These are phyloP conservation scores for Malassezia slooffiae DNA, from an alignment of 1,284 basidiomycete genomes.

Conservation along the genomic window DNA sequence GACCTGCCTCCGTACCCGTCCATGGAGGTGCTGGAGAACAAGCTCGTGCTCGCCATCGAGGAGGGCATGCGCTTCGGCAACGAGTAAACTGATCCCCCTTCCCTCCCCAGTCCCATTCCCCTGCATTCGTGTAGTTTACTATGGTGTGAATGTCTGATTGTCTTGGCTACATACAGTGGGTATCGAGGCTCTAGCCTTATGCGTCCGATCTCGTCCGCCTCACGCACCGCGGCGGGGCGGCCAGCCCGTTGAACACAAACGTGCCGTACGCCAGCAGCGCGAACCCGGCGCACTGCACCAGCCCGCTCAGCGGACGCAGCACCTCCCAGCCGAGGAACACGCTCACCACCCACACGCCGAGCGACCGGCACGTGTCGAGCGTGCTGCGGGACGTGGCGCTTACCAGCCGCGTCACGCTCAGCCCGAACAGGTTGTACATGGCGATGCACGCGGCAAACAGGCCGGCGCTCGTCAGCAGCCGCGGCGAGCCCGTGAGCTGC, in stretches of 20 bases:
- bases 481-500: constrained; percentile 70
- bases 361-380: constrained; percentile 88
- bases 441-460: constrained; percentile 58
- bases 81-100: no score
- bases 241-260: constrained; percentile 43
- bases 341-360: constrained; percentile 59
- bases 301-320: constrained; percentile 67
- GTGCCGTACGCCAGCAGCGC: constrained; percentile 68
- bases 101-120: no score
- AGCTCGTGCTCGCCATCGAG: constrained; percentile 42
- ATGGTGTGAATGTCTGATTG: no score
- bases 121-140: no score
- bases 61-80: constrained; percentile 43
- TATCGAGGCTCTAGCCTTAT: no score
- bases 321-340: constrained; percentile 68
- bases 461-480: constrained; percentile 65
- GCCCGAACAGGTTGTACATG: constrained; percentile 91
- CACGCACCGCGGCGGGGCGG: constrained; percentile 20
- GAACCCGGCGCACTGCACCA: constrained; percentile 81
- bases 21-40: constrained; percentile 40
- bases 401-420: constrained; percentile 65
- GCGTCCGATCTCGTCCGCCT: no score
- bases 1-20: constrained; percentile 44
- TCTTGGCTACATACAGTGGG: no score
- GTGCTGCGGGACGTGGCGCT: constrained; percentile 51